phyloP scores from a whole-genome alignment of 495 filamentous ascomycete species.

The Tuber aestivum region DNA sequence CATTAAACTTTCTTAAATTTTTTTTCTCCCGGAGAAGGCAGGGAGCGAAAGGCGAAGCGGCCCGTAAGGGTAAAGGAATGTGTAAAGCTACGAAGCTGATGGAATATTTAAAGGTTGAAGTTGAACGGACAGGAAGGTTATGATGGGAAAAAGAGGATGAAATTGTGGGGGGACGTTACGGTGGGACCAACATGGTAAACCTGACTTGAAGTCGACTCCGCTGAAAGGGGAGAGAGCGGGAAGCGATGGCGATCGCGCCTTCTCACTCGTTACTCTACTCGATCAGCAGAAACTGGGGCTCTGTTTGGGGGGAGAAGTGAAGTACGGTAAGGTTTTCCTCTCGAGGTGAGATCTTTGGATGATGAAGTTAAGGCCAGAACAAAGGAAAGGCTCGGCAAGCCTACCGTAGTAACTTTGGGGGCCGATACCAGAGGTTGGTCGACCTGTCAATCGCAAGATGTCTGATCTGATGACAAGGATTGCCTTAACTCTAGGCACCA shows the following conservation, averaged over 20 bases:
- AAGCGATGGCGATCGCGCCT: conserved; percentile 1
- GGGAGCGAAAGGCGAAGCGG: neutral
- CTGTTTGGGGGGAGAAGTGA: neutral
- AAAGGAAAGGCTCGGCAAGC: conserved; percentile 1
- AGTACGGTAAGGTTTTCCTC: neutral
- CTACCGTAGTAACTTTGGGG: neutral
- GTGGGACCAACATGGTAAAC: neutral
- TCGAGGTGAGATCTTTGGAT: neutral
- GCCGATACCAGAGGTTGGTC: neutral
- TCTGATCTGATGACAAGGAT: conserved; percentile 1
- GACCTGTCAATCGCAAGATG: neutral
- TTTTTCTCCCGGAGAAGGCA: neutral
- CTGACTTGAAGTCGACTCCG: neutral
- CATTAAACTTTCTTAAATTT: too few species aligned
- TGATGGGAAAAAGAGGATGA: neutral
- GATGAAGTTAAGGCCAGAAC: conserved; percentile 3
- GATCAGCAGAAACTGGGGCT: conserved; percentile 1
- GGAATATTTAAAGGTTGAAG: conserved; percentile 3
- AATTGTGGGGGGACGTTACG: neutral
- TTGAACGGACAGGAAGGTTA: neutral
- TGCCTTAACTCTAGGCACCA: neutral
- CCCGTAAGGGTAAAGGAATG: neutral
- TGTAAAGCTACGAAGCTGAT: neutral
- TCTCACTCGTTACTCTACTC: neutral
- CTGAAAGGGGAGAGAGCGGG: neutral